A percentile compares a stretch with the other conserved stretches of the same genome.
Conservation (phyloP, 2,329 filamentous ascomycete species). For the Venturia oleaginea region DNA sequence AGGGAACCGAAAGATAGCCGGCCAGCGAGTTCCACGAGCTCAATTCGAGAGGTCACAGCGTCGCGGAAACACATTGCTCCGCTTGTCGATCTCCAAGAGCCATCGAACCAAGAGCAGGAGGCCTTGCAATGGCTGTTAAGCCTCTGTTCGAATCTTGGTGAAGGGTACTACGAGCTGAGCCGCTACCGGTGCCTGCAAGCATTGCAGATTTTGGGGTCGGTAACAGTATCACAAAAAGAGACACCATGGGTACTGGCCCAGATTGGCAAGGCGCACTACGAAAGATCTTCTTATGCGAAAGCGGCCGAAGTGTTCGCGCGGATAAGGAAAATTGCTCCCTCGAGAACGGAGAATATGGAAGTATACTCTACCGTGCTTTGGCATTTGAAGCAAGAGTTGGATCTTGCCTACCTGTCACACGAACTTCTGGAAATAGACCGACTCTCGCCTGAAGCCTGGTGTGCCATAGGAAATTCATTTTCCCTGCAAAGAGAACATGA, state of each 20-base stretch:
- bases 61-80: neutral
- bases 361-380: constrained; percentile 98
- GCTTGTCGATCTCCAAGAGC: neutral
- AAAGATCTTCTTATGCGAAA: constrained; percentile 76
- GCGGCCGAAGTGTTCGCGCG: constrained; percentile 79
- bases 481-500: constrained; percentile 89
- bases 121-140: constrained; percentile 69
- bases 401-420: constrained; percentile 85
- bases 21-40: constrained; percentile 26
- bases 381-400: constrained; percentile 87
- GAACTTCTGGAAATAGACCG: constrained; percentile 81
- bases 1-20: constrained; percentile 55
- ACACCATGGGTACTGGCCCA: constrained; percentile 91
- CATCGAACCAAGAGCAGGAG: constrained; percentile 48
- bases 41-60: constrained; percentile 3
- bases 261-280: constrained; percentile 83
- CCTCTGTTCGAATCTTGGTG: constrained; percentile 70
- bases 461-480: constrained; percentile 88
- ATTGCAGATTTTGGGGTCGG: constrained; percentile 59
- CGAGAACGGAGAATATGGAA: constrained; percentile 88
- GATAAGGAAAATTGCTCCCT: constrained; percentile 70
- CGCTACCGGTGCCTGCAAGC: constrained; percentile 74
- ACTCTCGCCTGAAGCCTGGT: constrained; percentile 91
- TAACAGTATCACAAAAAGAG: constrained; percentile 69
- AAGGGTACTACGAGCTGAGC: constrained; percentile 67